Evolutionary conservation across 805 yeast species (phyloP), one percentile per base, ranked within the genome.

Genomic region (Candida golubevii): DNA sequence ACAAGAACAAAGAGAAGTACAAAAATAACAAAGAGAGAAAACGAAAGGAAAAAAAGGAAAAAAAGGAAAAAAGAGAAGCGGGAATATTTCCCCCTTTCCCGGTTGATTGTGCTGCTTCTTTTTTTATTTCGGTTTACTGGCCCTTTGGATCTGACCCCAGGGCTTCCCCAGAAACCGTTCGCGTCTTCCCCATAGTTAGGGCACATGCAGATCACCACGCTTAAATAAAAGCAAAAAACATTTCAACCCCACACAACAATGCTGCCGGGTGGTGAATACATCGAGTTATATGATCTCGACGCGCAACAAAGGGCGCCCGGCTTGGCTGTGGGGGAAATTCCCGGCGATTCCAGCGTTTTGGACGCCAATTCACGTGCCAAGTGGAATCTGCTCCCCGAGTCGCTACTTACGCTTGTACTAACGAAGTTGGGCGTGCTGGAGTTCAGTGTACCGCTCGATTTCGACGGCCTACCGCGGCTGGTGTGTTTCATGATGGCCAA

Each of bases 401-500:
- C 7, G 26, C 50, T 47, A 30, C 32, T 51, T n/a, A 15, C 42
- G 13, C 34, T 32, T 5, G 18, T 51, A n/a, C 46, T 53, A 15
- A 33, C 42, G 11, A 45, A 52, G 26, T 38, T 53, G 23, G 57
- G 57, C 13, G 41, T 44, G 27, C 41, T 39, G 34, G 44, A 42
- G 8, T 36, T 42, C 13, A 10, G 37, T 7, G 26, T n/a, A 1
- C 40, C 48, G 8, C 13, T 46, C 9, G 44, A 40, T 26, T 28
- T 44, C 15, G 41, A 26, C 3, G 36, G 35, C 1, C 36, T 51
- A 11, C 48, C 54, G 29, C 39, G 26, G n/a, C 48, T 32, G 34
- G 47, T 46, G 3, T 47, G 44, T 18, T 50, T 32, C 31, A 66
- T 71, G 65, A 46, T 70, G 6, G 53, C 55, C 15, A 62, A 65